phyloP scores from a whole-genome alignment of 2,329 filamentous ascomycete species.

The Penicillium sp. region DNA sequence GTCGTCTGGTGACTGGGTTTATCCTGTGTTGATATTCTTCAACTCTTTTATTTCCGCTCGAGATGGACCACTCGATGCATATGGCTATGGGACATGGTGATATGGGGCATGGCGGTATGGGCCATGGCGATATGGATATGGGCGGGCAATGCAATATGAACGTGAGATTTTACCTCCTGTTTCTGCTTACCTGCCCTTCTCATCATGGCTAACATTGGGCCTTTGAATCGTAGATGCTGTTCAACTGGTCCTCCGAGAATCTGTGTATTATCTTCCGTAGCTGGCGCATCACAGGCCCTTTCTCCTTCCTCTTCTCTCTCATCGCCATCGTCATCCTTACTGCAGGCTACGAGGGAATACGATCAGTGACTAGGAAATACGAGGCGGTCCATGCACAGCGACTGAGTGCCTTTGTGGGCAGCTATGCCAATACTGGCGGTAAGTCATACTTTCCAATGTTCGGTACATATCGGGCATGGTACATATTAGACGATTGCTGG shows the following conservation, averaged over 20 bases:
- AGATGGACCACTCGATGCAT: conserved; percentile 41
- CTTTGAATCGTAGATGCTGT: conserved; percentile 70
- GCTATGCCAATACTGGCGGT: conserved; percentile 29
- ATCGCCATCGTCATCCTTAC: conserved; percentile 75
- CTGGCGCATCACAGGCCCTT: conserved; percentile 77
- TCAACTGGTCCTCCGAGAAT: conserved; percentile 90
- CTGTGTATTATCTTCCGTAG: conserved; percentile 93
- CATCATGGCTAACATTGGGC: conserved; percentile 1
- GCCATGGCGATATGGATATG: conserved; percentile 57
- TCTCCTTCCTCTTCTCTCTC: conserved; percentile 76
- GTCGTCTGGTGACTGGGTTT: neutral
- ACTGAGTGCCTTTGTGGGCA: conserved; percentile 46
- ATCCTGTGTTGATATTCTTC: neutral
- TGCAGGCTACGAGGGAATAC: conserved; percentile 88
- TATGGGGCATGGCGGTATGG: conserved; percentile 53
- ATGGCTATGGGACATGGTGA: conserved; percentile 44
- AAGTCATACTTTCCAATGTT: conserved; percentile 22
- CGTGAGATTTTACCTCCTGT: conserved; percentile 50
- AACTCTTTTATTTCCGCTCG: neutral
- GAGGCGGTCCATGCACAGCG: conserved; percentile 56
- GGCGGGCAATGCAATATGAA: conserved; percentile 81
- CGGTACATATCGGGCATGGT: neutral
- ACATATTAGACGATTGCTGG: neutral
- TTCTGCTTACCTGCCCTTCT: neutral
- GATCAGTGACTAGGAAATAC: conserved; percentile 71